These are phyloP conservation scores for Ceratobasidium sp. DNA, from an alignment of 1,284 basidiomycete species.

Conservation along the genomic window DNA sequence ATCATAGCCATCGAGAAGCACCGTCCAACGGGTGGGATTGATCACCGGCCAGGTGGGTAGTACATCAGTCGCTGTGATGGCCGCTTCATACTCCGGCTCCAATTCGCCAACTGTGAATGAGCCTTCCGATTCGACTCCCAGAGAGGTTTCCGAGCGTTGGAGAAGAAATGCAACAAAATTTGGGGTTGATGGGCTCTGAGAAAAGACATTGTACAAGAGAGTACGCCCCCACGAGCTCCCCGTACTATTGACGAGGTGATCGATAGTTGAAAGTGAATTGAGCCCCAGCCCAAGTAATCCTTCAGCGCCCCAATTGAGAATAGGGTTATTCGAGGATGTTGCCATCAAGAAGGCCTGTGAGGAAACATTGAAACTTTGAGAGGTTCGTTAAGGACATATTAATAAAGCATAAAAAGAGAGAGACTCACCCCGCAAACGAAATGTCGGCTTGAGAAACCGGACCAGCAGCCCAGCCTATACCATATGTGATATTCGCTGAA, in stretches of 20 bases:
- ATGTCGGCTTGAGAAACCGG: conserved; percentile 64
- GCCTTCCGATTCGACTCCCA: background rate
- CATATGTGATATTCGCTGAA: conserved; percentile 55
- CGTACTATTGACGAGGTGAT: conserved; percentile 65
- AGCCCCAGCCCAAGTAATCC: conserved; percentile 75
- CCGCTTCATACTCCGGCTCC: conserved; percentile 63
- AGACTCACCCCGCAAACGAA: conserved; percentile 66
- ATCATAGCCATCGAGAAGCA: conserved; percentile 60
- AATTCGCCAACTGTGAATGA: conserved; percentile 59
- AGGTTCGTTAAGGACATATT: background rate
- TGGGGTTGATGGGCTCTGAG: conserved; percentile 66
- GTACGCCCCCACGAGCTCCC: conserved; percentile 64
- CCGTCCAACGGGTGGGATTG: conserved; percentile 70
- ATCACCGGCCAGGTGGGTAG: conserved; percentile 72
- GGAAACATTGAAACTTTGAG: conserved; percentile 54
- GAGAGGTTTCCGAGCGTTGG: conserved; percentile 52
- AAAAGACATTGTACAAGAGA: conserved; percentile 75
- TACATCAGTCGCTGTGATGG: conserved; percentile 57
- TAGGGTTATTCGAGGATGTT: conserved; percentile 66
- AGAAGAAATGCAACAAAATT: conserved; percentile 80
- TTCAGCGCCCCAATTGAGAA: conserved; percentile 67
- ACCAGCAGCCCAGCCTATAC: conserved; percentile 76
- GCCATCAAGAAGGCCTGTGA: conserved; percentile 74
- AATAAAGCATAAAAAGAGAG: background rate
- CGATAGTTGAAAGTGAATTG: conserved; percentile 73